Evolutionary conservation across 352 stramenopile genomes (phyloP).

Genomic region (Phytopythium vexans): DNA sequence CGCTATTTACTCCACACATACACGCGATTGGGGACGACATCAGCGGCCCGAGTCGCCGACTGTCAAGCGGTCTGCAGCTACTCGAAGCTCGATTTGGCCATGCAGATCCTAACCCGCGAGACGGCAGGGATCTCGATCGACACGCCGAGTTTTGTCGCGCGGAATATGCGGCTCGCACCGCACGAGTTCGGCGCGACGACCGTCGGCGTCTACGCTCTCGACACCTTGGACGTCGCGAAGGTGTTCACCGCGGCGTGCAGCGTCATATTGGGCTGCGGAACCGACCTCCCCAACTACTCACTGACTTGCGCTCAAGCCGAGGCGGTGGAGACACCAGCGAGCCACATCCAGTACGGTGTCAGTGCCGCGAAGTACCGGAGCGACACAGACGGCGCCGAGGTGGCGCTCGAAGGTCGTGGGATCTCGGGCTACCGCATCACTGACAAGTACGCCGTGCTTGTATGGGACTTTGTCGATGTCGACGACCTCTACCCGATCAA

Average conservation of each 20-base stretch:
- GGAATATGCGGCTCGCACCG: slow-evolving; percentile 12
- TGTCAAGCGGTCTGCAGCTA: slow-evolving; percentile 16
- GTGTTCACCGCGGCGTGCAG: slow-evolving; percentile 21
- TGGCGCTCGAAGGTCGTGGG: slow-evolving; percentile 17
- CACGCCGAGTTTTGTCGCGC: slow-evolving; percentile 25
- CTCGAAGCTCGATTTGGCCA: slow-evolving; percentile 26
- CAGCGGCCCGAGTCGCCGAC: slow-evolving; percentile 20
- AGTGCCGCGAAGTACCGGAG: slow-evolving; percentile 16
- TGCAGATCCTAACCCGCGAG: slow-evolving; percentile 18
- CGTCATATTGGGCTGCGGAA: slow-evolving; percentile 18
- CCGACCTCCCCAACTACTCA: slow-evolving; percentile 26
- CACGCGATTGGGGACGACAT: slow-evolving; percentile 29
- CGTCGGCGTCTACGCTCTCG: slow-evolving; percentile 32
- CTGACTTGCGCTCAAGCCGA: slow-evolving; percentile 13
- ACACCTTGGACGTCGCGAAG: slow-evolving; percentile 18
- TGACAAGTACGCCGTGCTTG: slow-evolving; percentile 24
- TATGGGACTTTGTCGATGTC: slow-evolving; percentile 42
- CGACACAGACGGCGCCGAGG: slow-evolving; percentile 12
- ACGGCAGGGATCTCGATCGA: slow-evolving; percentile 18
- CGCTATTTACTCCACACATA: slow-evolving; percentile 37
- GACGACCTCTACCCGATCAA: slow-evolving; percentile 30
- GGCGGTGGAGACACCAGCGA: slow-evolving; percentile 15
- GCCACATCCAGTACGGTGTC: slow-evolving; percentile 24
- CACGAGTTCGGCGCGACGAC: slow-evolving; percentile 31
- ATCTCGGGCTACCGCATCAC: slow-evolving; percentile 27